These are phyloP conservation scores for Tulasnella sp. DNA, from an alignment of 768 basidiomycete genomes.

Conservation along the genomic window DNA sequence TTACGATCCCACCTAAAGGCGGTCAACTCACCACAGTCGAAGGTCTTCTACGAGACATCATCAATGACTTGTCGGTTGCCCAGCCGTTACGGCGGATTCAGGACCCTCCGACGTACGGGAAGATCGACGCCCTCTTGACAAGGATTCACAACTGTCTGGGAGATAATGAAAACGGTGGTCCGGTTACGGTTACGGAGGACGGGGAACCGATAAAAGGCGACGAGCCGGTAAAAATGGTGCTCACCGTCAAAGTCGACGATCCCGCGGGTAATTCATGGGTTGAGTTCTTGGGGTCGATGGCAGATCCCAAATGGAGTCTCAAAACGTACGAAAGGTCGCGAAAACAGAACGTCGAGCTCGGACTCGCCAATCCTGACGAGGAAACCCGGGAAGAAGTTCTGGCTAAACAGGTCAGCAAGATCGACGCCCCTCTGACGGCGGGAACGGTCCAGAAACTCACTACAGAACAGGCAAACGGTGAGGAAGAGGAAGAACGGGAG, in stretches of 20 bases:
- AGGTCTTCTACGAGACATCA: constrained; percentile 73
- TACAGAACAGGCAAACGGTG: constrained; percentile 20
- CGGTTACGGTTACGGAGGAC: neutral
- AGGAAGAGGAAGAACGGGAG: constrained; percentile 27
- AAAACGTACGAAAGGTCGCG: constrained; percentile 65
- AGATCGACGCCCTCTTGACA: constrained; percentile 65
- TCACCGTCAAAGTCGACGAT: constrained; percentile 82
- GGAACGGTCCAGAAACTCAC: constrained; percentile 19
- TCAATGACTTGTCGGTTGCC: constrained; percentile 64
- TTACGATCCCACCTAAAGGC: constrained; percentile 75
- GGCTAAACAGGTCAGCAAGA: constrained; percentile 18
- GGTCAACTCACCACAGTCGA: constrained; percentile 97
- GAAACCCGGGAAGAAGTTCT: constrained; percentile 18
- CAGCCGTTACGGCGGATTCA: constrained; percentile 77
- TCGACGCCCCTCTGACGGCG: constrained; percentile 18
- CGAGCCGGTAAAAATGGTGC: constrained; percentile 28
- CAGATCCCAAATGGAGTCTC: constrained; percentile 89
- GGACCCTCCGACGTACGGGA: constrained; percentile 54
- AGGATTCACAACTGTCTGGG: constrained; percentile 51
- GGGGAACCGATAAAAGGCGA: constrained; percentile 24
- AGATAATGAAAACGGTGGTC: constrained; percentile 37
- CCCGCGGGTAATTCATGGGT: constrained; percentile 95
- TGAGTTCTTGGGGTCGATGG: constrained; percentile 70
- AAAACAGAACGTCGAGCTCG: constrained; percentile 70
- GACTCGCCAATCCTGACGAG: constrained; percentile 41